These are phyloP conservation scores for Venturia asperata DNA, from an alignment of 2,329 filamentous ascomycete species.

Conservation along the genomic window DNA sequence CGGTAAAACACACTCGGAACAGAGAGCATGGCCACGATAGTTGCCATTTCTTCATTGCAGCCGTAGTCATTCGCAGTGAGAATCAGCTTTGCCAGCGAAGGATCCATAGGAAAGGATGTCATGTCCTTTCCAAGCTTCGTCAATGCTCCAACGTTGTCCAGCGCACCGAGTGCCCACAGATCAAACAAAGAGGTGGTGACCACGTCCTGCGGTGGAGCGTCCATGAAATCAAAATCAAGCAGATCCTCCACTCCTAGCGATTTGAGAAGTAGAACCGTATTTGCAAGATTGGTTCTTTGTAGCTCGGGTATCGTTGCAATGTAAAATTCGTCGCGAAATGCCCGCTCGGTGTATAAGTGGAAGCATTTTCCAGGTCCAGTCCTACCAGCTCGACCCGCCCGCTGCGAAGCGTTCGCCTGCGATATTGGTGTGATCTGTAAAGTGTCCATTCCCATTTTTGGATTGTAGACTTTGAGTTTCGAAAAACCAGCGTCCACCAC, in stretches of 20 bases:
- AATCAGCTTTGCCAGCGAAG: conserved; percentile 85
- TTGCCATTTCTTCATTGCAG: conserved; percentile 96
- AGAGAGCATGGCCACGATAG: conserved; percentile 95
- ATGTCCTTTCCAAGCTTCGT: conserved; percentile 83
- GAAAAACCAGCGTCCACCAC: conserved; percentile 95
- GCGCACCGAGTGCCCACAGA: conserved; percentile 86
- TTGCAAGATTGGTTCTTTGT: conserved; percentile 89
- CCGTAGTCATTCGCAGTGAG: conserved; percentile 86
- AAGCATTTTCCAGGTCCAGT: conserved; percentile 95
- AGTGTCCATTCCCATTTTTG: conserved; percentile 98
- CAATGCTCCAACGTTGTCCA: conserved; percentile 89
- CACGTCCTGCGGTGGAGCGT: conserved; percentile 93
- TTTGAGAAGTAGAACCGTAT: conserved; percentile 89
- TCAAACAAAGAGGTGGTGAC: conserved; percentile 97
- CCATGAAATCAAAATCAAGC: conserved; percentile 98
- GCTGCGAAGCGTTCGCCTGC: conserved; percentile 89
- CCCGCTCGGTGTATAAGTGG: conserved; percentile 86
- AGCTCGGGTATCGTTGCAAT: conserved; percentile 97
- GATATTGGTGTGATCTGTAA: conserved; percentile 96
- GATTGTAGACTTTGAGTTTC: conserved; percentile 98
- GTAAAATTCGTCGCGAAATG: conserved; percentile 93
- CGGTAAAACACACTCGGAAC: conserved; percentile 96
- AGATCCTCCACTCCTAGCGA: conserved; percentile 90
- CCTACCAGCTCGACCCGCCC: conserved; percentile 85
- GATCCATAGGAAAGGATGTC: conserved; percentile 98